Evolutionary conservation across 2,329 filamentous ascomycete species (phyloP).

Genomic region (Ascochyta lentis): DNA sequence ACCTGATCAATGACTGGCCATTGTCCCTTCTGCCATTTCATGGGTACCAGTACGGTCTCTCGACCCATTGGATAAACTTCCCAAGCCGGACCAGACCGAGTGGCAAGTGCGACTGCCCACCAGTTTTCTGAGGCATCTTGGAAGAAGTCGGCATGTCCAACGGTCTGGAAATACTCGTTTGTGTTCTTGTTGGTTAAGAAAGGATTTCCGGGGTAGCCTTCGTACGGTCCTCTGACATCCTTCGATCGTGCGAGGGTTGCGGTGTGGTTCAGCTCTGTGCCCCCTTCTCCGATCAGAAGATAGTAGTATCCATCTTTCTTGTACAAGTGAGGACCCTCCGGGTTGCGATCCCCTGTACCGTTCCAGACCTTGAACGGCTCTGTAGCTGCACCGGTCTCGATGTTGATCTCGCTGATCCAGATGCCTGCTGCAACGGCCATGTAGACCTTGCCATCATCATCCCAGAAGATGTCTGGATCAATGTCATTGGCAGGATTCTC

Average conservation of each 20-base stretch:
- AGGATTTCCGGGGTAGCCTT: conserved; percentile 44
- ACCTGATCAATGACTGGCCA: conserved; percentile 57
- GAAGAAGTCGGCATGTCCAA: conserved; percentile 41
- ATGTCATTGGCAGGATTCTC: conserved; percentile 31
- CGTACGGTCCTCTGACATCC: conserved; percentile 46
- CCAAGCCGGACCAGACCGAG: conserved; percentile 23
- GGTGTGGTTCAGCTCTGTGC: conserved; percentile 43
- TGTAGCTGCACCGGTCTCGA: conserved; percentile 40
- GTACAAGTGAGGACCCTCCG: conserved; percentile 50
- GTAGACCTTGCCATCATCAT: conserved; percentile 62
- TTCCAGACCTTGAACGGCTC: conserved; percentile 44
- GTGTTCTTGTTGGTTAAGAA: conserved; percentile 46
- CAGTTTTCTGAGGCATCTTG: conserved; percentile 31
- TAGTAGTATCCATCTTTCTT: conserved; percentile 45
- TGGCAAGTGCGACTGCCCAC: conserved; percentile 37
- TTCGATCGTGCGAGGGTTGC: conserved; percentile 46
- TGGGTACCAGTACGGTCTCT: conserved; percentile 33
- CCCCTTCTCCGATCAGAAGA: conserved; percentile 43
- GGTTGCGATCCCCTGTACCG: conserved; percentile 41
- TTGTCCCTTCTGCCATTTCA: conserved; percentile 32
- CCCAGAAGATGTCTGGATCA: conserved; percentile 64
- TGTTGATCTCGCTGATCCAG: conserved; percentile 38
- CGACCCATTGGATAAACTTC: conserved; percentile 37
- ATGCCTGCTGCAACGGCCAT: conserved; percentile 40
- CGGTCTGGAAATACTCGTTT: conserved; percentile 43